Evolutionary conservation across 768 basidiomycete species (phyloP), one percentile per base, ranked within the genome.

Genomic region (Mrakia gelida): DNA sequence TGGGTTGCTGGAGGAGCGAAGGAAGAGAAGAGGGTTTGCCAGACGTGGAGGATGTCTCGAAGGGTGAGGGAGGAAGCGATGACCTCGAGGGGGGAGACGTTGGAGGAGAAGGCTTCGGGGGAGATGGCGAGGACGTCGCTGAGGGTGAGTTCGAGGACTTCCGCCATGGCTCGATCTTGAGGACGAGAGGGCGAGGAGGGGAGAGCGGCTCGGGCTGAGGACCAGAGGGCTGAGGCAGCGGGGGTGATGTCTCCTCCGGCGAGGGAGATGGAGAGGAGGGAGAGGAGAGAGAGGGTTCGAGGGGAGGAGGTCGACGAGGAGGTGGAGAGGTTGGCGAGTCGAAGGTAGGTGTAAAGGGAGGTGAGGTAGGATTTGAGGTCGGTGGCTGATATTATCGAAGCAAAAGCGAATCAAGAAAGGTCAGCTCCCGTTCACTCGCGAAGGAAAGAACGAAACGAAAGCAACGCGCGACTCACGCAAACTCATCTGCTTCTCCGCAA

Each of bases 181-280:
- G 32, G 52, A 21, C 28, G n/a, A 1, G 54, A 26, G 2, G 18
- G 52, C 30, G 18, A 71, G 54, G 30, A 23, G 10, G 73, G 54
- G 26, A 26, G 54, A 32, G 73, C 56, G 38, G 56, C 56, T 26
- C 38, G 76, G 4, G 76, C 76, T 3, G 52, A 16, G 8, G 28
- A n/a, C 76, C 76, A 77, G 70, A 71, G 70, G 10, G 21, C 13
- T n/a, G 41, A 10, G 30, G 76, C 56, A 21, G 76, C n/a, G 7
- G 68, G 70, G 1, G 41, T 71, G 43, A 71, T 26, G 7, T 70
- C 68, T 21, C 59, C 70, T 18, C 76, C 76, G 41, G 70, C 41
- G 26, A 77, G 76, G 28, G 76, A 52, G 76, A 71, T 54, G 52
- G 54, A 30, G 41, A 71, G 59, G 28, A 71, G 41, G 59, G 76